Base-by-base conservation (phyloP, 495 filamentous ascomycete species). In the Podospora pseudopauciseta region DNA sequence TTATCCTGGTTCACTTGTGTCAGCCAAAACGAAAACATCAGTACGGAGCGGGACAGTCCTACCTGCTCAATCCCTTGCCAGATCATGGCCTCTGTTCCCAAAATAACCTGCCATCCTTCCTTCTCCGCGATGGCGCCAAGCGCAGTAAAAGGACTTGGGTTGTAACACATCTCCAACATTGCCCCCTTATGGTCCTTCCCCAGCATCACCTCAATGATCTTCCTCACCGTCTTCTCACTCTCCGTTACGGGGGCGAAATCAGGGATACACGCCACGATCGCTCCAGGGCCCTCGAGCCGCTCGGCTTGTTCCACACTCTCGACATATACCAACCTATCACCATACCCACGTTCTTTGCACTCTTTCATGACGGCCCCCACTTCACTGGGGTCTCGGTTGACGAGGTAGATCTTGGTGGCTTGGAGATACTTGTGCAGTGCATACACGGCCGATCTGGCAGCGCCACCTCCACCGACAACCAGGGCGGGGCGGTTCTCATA, bases 141-240 rank as follows among this genome's bases (percentile, higher is more conserved):
- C 68, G 83, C 83, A 0, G 90, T 93, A 76, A 85, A 86, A 0
- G 89, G 88, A 55, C 80, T 78, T 1, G 90, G 90, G 73, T 91
- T 89, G 74, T 93, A 92, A 80, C 89, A 91, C 90, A 93, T 92
- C 79, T 93, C 90, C 69, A 92, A 76, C 53, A 93, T 87, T 7
- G 85, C 85, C 11, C 90, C 90, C 80, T 89, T 88, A 13, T 66
- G 39, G 64, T 81, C 76, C 79, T 80, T 77, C 63, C 73, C 39
- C 58, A 89, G 72, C 72, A 92, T 82, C 16, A 80, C 78, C 77
- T 88, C 80, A n/a, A 86, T 78, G 16, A 90, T 82, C 15, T 75
- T 74, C 16, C 90, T 80, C 59, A 86, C 81, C 30, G 76, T 71
- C 59, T 82, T 80, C 81, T 93, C 90, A 59, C 80, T 83, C 18